A percentile compares a stretch with the other conserved stretches of the same genome.
Conservation (phyloP, 441 rosid species). For the Hura crepitans region DNA sequence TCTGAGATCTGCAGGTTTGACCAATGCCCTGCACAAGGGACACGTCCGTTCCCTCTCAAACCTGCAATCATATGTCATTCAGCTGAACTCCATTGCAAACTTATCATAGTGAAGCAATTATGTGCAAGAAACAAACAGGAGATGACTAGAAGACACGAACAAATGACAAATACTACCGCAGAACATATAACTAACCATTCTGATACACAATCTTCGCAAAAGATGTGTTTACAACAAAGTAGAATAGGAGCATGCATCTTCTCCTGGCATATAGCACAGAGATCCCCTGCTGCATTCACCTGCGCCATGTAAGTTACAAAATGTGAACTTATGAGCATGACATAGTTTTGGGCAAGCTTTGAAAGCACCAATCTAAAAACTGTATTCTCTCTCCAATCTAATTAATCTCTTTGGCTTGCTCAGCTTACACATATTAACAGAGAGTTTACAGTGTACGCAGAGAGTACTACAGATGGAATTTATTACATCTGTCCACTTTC, state of each 20-base stretch:
- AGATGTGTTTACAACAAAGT: slow-evolving; percentile 68
- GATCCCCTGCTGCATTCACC: slow-evolving; percentile 71
- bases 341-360: background rate
- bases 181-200: slow-evolving; percentile 48
- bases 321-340: background rate
- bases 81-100: slow-evolving; percentile 1
- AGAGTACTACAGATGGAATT: background rate
- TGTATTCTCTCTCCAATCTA: background rate
- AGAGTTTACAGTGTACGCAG: background rate
- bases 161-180: background rate
- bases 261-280: slow-evolving; percentile 77
- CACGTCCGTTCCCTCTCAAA: slow-evolving; percentile 78
- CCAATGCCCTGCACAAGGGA: slow-evolving; percentile 70
- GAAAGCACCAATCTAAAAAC: background rate
- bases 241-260: slow-evolving; percentile 72
- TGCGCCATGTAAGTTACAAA: slow-evolving; percentile 23
- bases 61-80: slow-evolving; percentile 34
- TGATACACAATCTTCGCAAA: slow-evolving; percentile 75
- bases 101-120: background rate
- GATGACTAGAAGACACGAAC: background rate
- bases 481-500: background rate
- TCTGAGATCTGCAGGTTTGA: slow-evolving; percentile 62
- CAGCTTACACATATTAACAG: background rate
- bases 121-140: slow-evolving; percentile 8
- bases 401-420: background rate